Conservation (phyloP, 495 filamentous ascomycete genomes). For the Penicillium alfredii region DNA sequence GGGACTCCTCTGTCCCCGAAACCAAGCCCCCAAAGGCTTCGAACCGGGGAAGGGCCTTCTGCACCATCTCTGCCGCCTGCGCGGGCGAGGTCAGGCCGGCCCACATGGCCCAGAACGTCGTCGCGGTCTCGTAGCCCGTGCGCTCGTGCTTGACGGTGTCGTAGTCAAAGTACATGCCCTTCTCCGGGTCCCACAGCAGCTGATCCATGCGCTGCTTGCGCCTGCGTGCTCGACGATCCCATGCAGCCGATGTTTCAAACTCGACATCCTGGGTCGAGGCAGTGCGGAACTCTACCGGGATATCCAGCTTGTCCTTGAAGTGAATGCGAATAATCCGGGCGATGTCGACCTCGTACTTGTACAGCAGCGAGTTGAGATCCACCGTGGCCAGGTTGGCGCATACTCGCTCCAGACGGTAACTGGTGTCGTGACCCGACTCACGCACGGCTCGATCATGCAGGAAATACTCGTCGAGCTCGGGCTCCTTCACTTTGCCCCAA, state of each 20-base stretch:
- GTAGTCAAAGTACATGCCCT: constrained; percentile 97
- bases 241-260: constrained; percentile 71
- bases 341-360: constrained; percentile 95
- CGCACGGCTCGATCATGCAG: constrained; percentile 90
- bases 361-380: constrained; percentile 87
- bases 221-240: constrained; percentile 79
- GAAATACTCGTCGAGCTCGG: constrained; percentile 90
- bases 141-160: constrained; percentile 74
- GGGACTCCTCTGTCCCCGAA: constrained; percentile 78
- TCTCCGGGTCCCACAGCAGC: constrained; percentile 82
- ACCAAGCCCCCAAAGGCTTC: constrained; percentile 85
- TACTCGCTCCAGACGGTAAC: constrained; percentile 82
- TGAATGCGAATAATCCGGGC: constrained; percentile 70
- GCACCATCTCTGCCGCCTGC: constrained; percentile 73
- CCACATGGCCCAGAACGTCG: constrained; percentile 97
- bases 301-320: constrained; percentile 70
- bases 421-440: constrained; percentile 96
- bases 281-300: constrained; percentile 74
- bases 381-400: constrained; percentile 88
- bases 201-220: constrained; percentile 78
- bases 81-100: constrained; percentile 73
- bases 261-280: constrained; percentile 49
- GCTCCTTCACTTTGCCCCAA: constrained; percentile 65
- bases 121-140: constrained; percentile 75
- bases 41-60: constrained; percentile 71